Conservation (phyloP, 2,329 filamentous ascomycete species). For the Coniochaeta sp. region DNA sequence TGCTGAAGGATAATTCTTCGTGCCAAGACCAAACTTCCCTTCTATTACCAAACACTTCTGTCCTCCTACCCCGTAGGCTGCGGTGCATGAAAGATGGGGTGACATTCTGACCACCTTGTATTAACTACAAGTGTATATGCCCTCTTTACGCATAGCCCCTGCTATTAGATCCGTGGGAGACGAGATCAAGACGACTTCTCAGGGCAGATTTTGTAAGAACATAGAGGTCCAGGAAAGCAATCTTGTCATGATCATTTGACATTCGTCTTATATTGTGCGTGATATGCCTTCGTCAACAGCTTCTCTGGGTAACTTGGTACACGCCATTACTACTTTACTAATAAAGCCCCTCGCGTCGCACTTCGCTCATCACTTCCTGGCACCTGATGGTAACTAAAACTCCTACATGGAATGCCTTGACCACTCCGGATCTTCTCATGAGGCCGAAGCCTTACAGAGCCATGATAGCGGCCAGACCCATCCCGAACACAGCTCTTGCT, state of each 20-base stretch:
- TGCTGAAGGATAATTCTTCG: conserved; percentile 3
- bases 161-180: too few species aligned
- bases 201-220: background rate
- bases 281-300: background rate
- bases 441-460: background rate
- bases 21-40: conserved; percentile 2
- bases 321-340: too few species aligned
- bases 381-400: background rate
- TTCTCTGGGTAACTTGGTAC: too few species aligned
- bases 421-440: background rate
- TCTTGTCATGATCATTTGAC: background rate
- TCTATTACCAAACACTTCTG: conserved; percentile 4
- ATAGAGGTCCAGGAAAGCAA: background rate
- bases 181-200: too few species aligned
- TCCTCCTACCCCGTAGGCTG: background rate
- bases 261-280: background rate
- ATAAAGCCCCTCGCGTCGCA: background rate
- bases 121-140: background rate
- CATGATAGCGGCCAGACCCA: background rate
- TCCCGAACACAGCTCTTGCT: background rate
- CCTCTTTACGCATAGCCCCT: background rate
- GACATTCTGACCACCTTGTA: background rate
- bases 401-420: background rate
- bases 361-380: background rate
- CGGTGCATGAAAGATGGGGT: conserved; percentile 2